phyloP scores from a whole-genome alignment of 306 rosid genomes.

The Vigna nakashimae region DNA sequence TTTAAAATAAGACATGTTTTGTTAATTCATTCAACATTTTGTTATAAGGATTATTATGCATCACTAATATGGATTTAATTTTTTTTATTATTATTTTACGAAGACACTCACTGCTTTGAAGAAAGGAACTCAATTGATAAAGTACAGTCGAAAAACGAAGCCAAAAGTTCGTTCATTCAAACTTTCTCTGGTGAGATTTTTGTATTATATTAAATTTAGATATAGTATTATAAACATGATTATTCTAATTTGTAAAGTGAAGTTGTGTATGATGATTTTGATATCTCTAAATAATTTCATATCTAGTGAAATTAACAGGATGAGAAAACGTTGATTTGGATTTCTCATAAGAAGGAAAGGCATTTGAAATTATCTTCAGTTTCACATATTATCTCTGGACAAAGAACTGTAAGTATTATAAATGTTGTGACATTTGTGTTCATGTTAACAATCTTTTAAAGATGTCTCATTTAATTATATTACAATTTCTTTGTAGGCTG shows the following conservation, averaged over 20 bases:
- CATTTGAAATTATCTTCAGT: constrained; percentile 65
- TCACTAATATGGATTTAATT: neutral
- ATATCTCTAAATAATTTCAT: constrained; percentile 53
- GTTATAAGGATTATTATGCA: constrained; percentile 7
- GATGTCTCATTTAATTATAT: neutral
- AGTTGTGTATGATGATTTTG: constrained; percentile 34
- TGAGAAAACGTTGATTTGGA: constrained; percentile 84
- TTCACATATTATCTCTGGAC: constrained; percentile 72
- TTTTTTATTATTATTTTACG: constrained; percentile 38
- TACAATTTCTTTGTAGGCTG: constrained; percentile 58
- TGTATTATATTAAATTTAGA: constrained; percentile 10
- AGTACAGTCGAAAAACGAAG: constrained; percentile 79
- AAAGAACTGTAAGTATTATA: constrained; percentile 78
- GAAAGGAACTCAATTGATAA: constrained; percentile 72
- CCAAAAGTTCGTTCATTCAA: constrained; percentile 80
- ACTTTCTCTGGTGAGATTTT: constrained; percentile 73
- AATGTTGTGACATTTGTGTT: neutral
- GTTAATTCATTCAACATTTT: neutral
- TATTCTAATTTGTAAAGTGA: neutral
- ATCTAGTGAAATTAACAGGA: constrained; percentile 69
- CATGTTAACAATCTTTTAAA: constrained; percentile 14
- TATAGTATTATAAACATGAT: neutral
- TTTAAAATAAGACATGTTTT: constrained; percentile 25
- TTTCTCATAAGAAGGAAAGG: constrained; percentile 73
- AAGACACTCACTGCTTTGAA: constrained; percentile 75